Evolutionary conservation across 805 yeast genomes (phyloP).

Genomic region (Jamesozyma rosinii): DNA sequence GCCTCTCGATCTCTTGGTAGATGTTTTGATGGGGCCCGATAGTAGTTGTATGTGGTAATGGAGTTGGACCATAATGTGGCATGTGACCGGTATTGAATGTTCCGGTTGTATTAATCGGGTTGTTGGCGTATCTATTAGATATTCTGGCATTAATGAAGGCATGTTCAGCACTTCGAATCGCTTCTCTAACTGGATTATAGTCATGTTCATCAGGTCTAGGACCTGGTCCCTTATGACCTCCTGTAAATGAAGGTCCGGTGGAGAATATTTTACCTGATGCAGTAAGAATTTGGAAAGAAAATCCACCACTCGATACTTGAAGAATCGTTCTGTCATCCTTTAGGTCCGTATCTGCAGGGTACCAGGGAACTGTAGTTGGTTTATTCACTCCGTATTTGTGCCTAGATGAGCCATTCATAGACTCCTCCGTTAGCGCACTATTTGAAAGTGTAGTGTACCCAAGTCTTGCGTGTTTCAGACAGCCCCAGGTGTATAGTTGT

Average conservation of each 20-base stretch:
- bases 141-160: constrained; percentile 9
- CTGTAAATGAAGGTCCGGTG: constrained; percentile 41
- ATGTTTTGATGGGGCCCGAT: constrained; percentile 23
- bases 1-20: constrained; percentile 18
- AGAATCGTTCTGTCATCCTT: constrained; percentile 15
- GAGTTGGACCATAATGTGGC: constrained; percentile 15
- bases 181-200: constrained; percentile 26
- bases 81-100: constrained; percentile 2
- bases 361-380: constrained; percentile 28
- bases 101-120: constrained; percentile 12
- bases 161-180: constrained; percentile 17
- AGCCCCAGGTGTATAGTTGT: constrained; percentile 29
- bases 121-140: background rate
- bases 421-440: constrained; percentile 9
- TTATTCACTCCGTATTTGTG: constrained; percentile 24
- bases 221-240: constrained; percentile 36
- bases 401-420: constrained; percentile 18
- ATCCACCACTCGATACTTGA: constrained; percentile 53
- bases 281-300: constrained; percentile 49
- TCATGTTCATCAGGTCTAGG: constrained; percentile 30
- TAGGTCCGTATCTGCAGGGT: constrained; percentile 6
- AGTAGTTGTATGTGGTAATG: background rate
- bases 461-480: constrained; percentile 25
- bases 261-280: constrained; percentile 46
- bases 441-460: constrained; percentile 25